Percentiles rank a stretch among this genome's conserved stretches.
Conservation (phyloP, 164 flowering plant species). For the Houttuynia cordata region DNA sequence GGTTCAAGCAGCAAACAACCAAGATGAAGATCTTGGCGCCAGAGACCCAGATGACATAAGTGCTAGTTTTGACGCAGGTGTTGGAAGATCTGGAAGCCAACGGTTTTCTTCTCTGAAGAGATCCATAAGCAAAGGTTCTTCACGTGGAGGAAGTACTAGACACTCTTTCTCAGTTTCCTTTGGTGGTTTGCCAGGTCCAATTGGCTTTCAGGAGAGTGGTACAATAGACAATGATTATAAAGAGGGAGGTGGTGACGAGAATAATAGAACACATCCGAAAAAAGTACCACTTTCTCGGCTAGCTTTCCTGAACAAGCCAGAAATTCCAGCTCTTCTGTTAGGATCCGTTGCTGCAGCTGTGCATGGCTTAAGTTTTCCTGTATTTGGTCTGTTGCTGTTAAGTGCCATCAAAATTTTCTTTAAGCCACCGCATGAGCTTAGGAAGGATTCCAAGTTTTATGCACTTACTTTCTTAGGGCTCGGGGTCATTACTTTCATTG, state of each 20-base stretch:
- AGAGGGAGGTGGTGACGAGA: neutral
- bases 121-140: constrained; percentile 30
- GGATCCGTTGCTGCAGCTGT: constrained; percentile 40
- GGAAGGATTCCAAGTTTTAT: constrained; percentile 43
- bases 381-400: constrained; percentile 44
- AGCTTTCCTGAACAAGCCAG: constrained; percentile 51
- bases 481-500: constrained; percentile 18
- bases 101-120: constrained; percentile 13
- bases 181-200: constrained; percentile 18
- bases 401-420: constrained; percentile 37
- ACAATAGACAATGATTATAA: constrained; percentile 6
- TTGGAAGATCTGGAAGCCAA: constrained; percentile 18
- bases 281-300: constrained; percentile 31
- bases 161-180: constrained; percentile 14
- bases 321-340: constrained; percentile 33
- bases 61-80: constrained; percentile 6
- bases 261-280: constrained; percentile 3
- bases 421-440: constrained; percentile 27
- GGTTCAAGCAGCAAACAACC: constrained; percentile 37
- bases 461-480: constrained; percentile 26
- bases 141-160: constrained; percentile 12
- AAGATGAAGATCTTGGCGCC: constrained; percentile 6
- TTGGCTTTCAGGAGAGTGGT: constrained; percentile 11
- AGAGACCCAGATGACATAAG: constrained; percentile 1
- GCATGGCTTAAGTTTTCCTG: constrained; percentile 41